Conservation (phyloP, 768 basidiomycete genomes). For the Tephrocybe sp. region DNA sequence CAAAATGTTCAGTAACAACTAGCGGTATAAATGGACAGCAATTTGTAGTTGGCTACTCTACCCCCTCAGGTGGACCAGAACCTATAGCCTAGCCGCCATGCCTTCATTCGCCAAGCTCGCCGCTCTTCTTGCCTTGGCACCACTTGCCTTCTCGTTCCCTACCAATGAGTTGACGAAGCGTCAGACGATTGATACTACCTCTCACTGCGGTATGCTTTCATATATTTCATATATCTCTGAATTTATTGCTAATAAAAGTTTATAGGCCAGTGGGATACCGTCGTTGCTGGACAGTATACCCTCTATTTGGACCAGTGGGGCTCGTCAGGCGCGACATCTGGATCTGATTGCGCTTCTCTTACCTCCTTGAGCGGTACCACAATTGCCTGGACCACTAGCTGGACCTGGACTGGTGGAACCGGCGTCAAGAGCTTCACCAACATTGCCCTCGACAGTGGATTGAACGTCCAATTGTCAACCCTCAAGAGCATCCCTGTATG, state of each 20-base stretch:
- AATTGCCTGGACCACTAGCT: constrained; percentile 49
- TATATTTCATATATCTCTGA: background rate
- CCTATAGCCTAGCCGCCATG: constrained; percentile 9
- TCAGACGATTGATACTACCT: constrained; percentile 32
- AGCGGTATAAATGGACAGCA: constrained; percentile 5
- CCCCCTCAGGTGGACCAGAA: background rate
- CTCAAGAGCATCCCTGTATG: constrained; percentile 57
- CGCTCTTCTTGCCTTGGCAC: constrained; percentile 24
- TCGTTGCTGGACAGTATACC: constrained; percentile 43
- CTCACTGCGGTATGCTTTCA: constrained; percentile 31
- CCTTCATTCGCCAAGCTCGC: constrained; percentile 24
- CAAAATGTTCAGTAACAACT: background rate
- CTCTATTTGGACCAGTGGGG: constrained; percentile 51
- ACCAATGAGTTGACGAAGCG: constrained; percentile 23
- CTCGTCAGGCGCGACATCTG: constrained; percentile 35
- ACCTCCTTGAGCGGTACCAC: constrained; percentile 37
- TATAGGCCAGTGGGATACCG: constrained; percentile 51
- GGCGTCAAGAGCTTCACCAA: constrained; percentile 64
- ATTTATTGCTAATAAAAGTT: background rate
- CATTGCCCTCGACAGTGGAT: constrained; percentile 44
- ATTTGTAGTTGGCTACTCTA: background rate
- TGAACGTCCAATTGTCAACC: constrained; percentile 51
- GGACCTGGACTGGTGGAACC: constrained; percentile 50
- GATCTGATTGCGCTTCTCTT: constrained; percentile 50
- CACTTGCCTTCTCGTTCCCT: constrained; percentile 30